Conservation (phyloP, 352 stramenopile genomes). For the Globisporangium carolinianum region DNA sequence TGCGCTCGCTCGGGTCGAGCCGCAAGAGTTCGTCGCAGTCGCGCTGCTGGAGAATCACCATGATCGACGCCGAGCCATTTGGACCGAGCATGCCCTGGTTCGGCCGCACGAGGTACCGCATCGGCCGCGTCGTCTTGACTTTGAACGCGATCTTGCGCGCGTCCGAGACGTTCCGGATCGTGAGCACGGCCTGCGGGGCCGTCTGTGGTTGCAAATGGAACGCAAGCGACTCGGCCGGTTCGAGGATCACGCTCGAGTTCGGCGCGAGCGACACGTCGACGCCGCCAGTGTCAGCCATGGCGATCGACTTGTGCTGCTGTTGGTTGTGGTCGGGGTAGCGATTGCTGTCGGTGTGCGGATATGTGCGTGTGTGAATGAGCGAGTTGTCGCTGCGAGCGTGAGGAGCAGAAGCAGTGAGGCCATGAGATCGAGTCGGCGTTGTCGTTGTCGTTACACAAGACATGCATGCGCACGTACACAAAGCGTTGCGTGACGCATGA, state of each 20-base stretch:
- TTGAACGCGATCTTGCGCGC: slow-evolving; percentile 85
- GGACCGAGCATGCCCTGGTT: slow-evolving; percentile 81
- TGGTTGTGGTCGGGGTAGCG: neutral
- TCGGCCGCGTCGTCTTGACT: slow-evolving; percentile 82
- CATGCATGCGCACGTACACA: too few relatives aligned
- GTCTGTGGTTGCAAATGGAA: slow-evolving; percentile 60
- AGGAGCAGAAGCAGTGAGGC: neutral
- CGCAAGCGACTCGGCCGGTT: slow-evolving; percentile 73
- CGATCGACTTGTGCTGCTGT: neutral
- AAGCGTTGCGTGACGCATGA: too few relatives aligned
- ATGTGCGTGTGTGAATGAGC: neutral
- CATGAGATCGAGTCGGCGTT: neutral
- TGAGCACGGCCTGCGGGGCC: slow-evolving; percentile 73
- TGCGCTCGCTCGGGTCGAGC: slow-evolving; percentile 64
- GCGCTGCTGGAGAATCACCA: slow-evolving; percentile 87
- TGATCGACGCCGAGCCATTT: slow-evolving; percentile 70
- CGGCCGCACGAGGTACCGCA: slow-evolving; percentile 86
- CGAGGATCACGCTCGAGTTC: slow-evolving; percentile 72
- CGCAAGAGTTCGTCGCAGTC: slow-evolving; percentile 84
- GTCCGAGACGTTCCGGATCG: slow-evolving; percentile 79
- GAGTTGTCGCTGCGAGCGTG: neutral
- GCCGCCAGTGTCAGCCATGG: slow-evolving; percentile 31
- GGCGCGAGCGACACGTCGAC: slow-evolving; percentile 55
- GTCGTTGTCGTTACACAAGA: too few relatives aligned
- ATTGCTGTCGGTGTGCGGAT: neutral